phyloP scores from a whole-genome alignment of 2,329 filamentous ascomycete genomes.

The Alternaria brassicicola region DNA sequence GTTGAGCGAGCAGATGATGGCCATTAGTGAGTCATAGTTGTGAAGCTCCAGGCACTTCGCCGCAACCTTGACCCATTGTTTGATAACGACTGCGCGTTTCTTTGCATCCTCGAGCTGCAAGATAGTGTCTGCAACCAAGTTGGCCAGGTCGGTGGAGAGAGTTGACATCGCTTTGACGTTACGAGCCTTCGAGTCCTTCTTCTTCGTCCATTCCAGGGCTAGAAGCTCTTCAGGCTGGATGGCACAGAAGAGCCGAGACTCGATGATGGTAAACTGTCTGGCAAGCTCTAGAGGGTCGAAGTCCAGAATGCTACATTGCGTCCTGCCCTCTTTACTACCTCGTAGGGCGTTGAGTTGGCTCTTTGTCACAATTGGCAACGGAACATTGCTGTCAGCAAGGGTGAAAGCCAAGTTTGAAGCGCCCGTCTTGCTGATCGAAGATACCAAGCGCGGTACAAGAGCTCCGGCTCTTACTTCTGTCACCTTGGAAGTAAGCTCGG shows the following conservation, averaged over 20 bases:
- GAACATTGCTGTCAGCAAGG: conserved; percentile 73
- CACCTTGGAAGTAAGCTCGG: conserved; percentile 81
- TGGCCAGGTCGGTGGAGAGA: conserved; percentile 88
- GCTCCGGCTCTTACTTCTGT: conserved; percentile 70
- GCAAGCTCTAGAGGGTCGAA: conserved; percentile 92
- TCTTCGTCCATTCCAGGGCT: conserved; percentile 93
- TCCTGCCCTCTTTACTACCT: conserved; percentile 75
- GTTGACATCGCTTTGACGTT: conserved; percentile 95
- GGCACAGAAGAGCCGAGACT: conserved; percentile 87
- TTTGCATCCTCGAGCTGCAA: conserved; percentile 87
- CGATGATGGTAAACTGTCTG: conserved; percentile 88
- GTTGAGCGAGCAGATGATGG: conserved; percentile 92
- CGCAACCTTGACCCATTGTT: conserved; percentile 98
- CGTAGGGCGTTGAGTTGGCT: conserved; percentile 75
- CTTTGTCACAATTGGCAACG: conserved; percentile 72
- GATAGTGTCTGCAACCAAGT: conserved; percentile 91
- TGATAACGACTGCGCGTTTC: conserved; percentile 87
- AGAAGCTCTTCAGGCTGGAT: conserved; percentile 93
- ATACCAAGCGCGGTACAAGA: conserved; percentile 80
- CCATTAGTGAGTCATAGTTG: conserved; percentile 97
- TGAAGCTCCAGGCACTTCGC: conserved; percentile 84
- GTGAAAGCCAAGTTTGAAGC: conserved; percentile 74
- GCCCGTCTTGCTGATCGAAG: conserved; percentile 86
- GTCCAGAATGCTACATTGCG: conserved; percentile 76
- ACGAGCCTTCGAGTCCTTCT: conserved; percentile 74